These are phyloP conservation scores for Entrophospora sp. DNA, from an alignment of 192 early-diverging fungal species.

Conservation along the genomic window DNA sequence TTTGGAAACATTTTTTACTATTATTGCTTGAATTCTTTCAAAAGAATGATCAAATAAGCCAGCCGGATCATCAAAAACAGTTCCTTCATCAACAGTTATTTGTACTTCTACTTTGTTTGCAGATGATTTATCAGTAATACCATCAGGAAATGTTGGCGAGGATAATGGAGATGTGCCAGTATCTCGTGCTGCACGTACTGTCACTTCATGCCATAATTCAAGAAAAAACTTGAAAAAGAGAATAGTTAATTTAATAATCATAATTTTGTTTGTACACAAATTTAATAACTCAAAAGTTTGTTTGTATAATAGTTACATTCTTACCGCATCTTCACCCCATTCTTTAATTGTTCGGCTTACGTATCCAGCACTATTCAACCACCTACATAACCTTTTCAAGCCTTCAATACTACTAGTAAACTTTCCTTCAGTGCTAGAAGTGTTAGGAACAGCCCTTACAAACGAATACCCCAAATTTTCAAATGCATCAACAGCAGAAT, in stretches of 20 bases:
- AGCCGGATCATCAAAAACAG: slow-evolving; percentile 38
- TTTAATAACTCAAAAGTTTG: no score
- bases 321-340: slow-evolving; percentile 50
- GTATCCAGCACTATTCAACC: slow-evolving; percentile 41
- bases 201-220: slow-evolving; percentile 36
- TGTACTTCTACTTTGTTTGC: slow-evolving; percentile 17
- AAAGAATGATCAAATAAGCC: slow-evolving; percentile 25
- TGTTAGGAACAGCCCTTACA: slow-evolving; percentile 43
- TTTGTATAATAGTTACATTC: no score
- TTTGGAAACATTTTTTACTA: slow-evolving; percentile 33
- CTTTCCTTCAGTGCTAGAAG: slow-evolving; percentile 35
- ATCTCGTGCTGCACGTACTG: slow-evolving; percentile 14
- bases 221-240: slow-evolving; percentile 56
- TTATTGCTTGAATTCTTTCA: slow-evolving; percentile 34
- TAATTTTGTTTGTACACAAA: no score
- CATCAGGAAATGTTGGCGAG: slow-evolving; percentile 6
- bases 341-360: slow-evolving; percentile 34
- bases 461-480: slow-evolving; percentile 43
- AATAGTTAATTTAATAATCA: no score
- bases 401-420: slow-evolving; percentile 32
- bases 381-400: slow-evolving; percentile 40
- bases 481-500: slow-evolving; percentile 41
- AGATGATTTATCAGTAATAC: slow-evolving; percentile 19
- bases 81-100: slow-evolving; percentile 25
- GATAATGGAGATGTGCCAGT: slow-evolving; percentile 2